A percentile compares a stretch with the other conserved stretches of the same genome.
phyloP scores from a whole-genome alignment of 2,329 filamentous ascomycete species.

The Microcera coccophila region DNA sequence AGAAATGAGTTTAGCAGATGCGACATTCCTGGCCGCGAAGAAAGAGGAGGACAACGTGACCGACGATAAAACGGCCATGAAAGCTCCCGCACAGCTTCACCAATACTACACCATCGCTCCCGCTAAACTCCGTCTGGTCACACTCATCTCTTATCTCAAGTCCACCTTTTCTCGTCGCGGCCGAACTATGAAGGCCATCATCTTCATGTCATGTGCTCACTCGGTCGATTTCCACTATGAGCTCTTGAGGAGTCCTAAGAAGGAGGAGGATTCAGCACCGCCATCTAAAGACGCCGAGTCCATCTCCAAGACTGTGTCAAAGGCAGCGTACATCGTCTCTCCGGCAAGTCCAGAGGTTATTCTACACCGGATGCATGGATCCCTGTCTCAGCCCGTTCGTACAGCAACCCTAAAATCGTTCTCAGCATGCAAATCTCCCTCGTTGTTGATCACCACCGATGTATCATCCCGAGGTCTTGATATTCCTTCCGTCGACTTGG shows the following conservation, averaged over 20 bases:
- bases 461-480: slow-evolving; percentile 94
- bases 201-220: slow-evolving; percentile 96
- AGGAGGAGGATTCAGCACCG: slow-evolving; percentile 23
- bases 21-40: slow-evolving; percentile 74
- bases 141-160: slow-evolving; percentile 78
- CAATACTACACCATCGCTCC: slow-evolving; percentile 86
- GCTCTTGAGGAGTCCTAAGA: slow-evolving; percentile 55
- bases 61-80: slow-evolving; percentile 57
- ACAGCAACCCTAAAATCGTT: slow-evolving; percentile 84
- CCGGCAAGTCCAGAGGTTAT: slow-evolving; percentile 69
- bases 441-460: slow-evolving; percentile 87
- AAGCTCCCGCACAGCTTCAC: slow-evolving; percentile 85
- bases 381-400: slow-evolving; percentile 79
- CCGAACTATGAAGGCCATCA: slow-evolving; percentile 91
- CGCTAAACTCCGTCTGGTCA: slow-evolving; percentile 85
- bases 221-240: slow-evolving; percentile 97
- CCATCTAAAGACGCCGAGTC: slow-evolving; percentile 32
- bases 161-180: slow-evolving; percentile 83
- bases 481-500: slow-evolving; percentile 88
- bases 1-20: slow-evolving; percentile 92
- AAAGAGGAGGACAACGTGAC: slow-evolving; percentile 47
- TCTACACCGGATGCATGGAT: slow-evolving; percentile 86
- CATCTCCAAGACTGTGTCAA: slow-evolving; percentile 60
- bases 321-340: slow-evolving; percentile 68
- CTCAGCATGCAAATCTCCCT: slow-evolving; percentile 66